phyloP scores from a whole-genome alignment of 805 yeast genomes.

The Lipomyces japonicus region DNA sequence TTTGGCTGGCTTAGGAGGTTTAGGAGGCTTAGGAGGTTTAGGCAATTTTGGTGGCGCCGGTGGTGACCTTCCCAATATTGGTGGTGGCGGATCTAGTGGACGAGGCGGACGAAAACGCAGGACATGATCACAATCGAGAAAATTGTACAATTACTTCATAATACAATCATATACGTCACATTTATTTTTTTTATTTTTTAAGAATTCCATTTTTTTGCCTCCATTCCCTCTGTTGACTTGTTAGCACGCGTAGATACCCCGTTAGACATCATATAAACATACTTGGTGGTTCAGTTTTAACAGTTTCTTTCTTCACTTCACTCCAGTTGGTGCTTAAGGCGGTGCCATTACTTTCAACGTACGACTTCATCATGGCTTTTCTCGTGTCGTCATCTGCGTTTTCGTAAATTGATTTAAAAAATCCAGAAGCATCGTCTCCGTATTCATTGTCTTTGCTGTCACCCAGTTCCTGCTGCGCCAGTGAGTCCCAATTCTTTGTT shows the following conservation, averaged over 20 bases:
- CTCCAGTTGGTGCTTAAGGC: constrained; percentile 90
- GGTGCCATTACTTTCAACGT: constrained; percentile 89
- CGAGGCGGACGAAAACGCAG: constrained; percentile 6
- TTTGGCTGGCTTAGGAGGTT: constrained; percentile 19
- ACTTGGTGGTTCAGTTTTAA: constrained; percentile 64
- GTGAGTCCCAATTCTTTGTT: constrained; percentile 63
- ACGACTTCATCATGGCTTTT: constrained; percentile 97
- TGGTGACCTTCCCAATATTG: constrained; percentile 3
- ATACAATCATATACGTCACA: neutral
- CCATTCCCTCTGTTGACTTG: constrained; percentile 26
- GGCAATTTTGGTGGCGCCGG: constrained; percentile 20
- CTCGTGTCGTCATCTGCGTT: constrained; percentile 82
- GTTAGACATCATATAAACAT: neutral
- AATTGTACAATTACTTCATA: neutral
- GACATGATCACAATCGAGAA: neutral
- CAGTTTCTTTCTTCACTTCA: constrained; percentile 65
- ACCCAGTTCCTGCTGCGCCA: constrained; percentile 39
- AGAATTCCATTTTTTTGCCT: constrained; percentile 19
- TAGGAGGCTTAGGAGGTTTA: constrained; percentile 21
- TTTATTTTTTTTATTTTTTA: too few relatives aligned
- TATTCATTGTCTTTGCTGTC: constrained; percentile 41
- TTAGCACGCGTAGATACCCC: neutral
- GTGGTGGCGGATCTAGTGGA: constrained; percentile 1
- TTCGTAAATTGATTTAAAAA: constrained; percentile 69
- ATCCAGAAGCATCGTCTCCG: constrained; percentile 48